Conservation (phyloP, 73 alveolate species). For the Uronychia binucleata region DNA sequence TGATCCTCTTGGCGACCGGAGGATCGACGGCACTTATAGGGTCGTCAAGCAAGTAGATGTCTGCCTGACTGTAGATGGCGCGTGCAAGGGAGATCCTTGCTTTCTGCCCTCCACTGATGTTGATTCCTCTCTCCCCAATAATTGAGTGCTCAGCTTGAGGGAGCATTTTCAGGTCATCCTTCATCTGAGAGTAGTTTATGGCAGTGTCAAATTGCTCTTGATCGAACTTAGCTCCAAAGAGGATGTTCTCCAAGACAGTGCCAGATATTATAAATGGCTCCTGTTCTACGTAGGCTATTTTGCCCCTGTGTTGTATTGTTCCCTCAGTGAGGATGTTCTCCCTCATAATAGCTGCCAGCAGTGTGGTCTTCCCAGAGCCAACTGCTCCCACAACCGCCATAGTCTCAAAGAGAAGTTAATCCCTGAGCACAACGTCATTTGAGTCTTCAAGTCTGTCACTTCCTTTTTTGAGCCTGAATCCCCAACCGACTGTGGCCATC, state of each 20-base stretch:
- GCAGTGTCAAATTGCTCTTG: conserved; percentile 42
- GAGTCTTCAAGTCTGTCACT: no score
- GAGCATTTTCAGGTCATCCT: conserved; percentile 30
- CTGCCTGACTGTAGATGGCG: conserved; percentile 58
- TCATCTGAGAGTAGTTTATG: conserved; percentile 30
- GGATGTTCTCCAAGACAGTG: conserved; percentile 48
- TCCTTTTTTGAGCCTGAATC: no score
- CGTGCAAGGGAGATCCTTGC: conserved; percentile 65
- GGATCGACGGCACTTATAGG: conserved; percentile 72
- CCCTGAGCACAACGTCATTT: no score
- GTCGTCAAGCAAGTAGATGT: conserved; percentile 47
- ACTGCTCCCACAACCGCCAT: conserved; percentile 91
- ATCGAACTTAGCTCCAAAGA: conserved; percentile 46
- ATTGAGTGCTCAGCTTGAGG: conserved; percentile 47
- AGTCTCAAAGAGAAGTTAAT: no score
- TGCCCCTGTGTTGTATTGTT: conserved; percentile 31
- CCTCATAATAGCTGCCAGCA: conserved; percentile 68
- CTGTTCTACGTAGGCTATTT: conserved; percentile 40
- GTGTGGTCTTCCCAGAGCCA: conserved; percentile 93
- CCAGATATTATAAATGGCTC: conserved; percentile 64
- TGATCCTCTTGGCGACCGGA: conserved; percentile 57
- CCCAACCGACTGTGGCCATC: no score
- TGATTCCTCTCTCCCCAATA: conserved; percentile 67
- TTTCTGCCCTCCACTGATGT: conserved; percentile 61
- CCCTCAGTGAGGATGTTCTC: conserved; percentile 51